phyloP scores from a whole-genome alignment of 176 grass and related monocot genomes.

The Themeda triandra region DNA sequence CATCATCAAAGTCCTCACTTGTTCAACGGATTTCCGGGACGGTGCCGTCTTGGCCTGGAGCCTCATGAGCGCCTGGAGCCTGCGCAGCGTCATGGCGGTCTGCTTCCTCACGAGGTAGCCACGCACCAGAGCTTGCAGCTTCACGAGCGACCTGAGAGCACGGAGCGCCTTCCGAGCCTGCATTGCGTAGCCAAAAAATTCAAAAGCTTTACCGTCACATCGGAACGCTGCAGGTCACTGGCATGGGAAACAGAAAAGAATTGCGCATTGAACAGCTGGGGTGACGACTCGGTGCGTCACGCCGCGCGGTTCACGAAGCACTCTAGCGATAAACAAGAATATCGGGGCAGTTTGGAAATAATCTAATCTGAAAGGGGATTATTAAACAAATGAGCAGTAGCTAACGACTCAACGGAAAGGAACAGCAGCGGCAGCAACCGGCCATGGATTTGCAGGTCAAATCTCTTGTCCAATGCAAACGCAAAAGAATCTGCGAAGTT shows the following conservation, averaged over 20 bases:
- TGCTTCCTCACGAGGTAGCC: constrained; percentile 87
- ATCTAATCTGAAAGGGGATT: neutral
- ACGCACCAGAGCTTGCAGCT: constrained; percentile 81
- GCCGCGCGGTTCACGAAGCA: neutral
- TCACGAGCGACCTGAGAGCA: constrained; percentile 79
- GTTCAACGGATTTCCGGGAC: constrained; percentile 40
- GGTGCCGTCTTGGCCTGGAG: constrained; percentile 42
- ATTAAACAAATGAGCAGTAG: constrained; percentile 18
- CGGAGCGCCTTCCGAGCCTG: constrained; percentile 91
- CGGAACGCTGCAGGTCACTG: neutral
- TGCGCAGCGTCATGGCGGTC: constrained; percentile 54
- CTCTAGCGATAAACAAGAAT: constrained; percentile 18
- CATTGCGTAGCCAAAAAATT: neutral
- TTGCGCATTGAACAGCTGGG: neutral
- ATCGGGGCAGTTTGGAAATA: neutral
- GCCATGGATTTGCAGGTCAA: constrained; percentile 18
- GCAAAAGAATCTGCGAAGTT: constrained; percentile 29
- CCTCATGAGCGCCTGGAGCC: constrained; percentile 73
- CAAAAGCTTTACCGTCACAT: constrained; percentile 18
- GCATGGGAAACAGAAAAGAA: neutral
- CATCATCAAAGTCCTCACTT: neutral
- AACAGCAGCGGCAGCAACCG: neutral
- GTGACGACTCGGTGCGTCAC: constrained; percentile 43
- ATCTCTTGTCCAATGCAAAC: constrained; percentile 29
- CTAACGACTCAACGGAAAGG: constrained; percentile 11